phyloP scores from a whole-genome alignment of 2,329 filamentous ascomycete species.

The Aspergillus fructus region DNA sequence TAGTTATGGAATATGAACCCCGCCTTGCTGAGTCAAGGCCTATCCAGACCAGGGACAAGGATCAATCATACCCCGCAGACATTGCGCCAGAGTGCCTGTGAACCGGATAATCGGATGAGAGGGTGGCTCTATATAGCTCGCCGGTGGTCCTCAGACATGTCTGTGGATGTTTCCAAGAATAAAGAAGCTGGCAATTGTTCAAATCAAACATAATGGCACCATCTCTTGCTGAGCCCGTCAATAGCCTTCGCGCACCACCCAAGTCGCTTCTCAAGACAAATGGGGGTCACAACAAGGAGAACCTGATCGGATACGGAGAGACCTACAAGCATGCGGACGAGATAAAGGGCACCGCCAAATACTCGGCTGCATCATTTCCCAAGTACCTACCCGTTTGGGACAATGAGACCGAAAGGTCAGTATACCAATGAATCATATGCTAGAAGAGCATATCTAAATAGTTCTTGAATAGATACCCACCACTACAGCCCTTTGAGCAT shows the following conservation, averaged over 20 bases:
- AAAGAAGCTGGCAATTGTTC: background rate
- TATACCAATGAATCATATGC: background rate
- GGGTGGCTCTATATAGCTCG: slow-evolving; percentile 10
- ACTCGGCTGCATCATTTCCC: slow-evolving; percentile 62
- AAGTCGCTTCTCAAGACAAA: slow-evolving; percentile 28
- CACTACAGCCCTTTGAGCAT: slow-evolving; percentile 68
- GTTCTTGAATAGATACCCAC: slow-evolving; percentile 51
- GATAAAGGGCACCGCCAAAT: slow-evolving; percentile 53
- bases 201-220: slow-evolving; percentile 33
- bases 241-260: slow-evolving; percentile 26
- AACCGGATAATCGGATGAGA: slow-evolving; percentile 15
- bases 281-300: slow-evolving; percentile 38
- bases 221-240: slow-evolving; percentile 30
- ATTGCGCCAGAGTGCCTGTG: slow-evolving; percentile 20
- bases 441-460: background rate
- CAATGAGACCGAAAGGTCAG: slow-evolving; percentile 48
- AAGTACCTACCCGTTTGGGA: slow-evolving; percentile 75
- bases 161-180: background rate
- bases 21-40: background rate
- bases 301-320: slow-evolving; percentile 32
- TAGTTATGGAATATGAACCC: background rate
- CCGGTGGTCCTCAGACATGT: background rate
- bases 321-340: slow-evolving; percentile 50
- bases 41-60: background rate
- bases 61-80: slow-evolving; percentile 22